phyloP scores from a whole-genome alignment of 306 rosid species.

The Vigna nakashimae region DNA sequence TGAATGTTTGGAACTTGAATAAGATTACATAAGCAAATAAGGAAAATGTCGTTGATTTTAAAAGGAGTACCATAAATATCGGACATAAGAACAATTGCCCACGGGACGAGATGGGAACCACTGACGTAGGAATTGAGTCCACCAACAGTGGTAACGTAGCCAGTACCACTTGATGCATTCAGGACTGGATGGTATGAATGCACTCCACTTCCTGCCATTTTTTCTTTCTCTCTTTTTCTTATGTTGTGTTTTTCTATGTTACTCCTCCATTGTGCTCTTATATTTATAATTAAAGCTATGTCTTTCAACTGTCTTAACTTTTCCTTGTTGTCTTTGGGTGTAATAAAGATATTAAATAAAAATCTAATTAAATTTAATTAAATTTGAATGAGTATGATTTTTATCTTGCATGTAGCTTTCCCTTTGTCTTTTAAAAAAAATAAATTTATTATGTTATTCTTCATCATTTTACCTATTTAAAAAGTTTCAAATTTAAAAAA shows the following conservation, averaged over 20 bases:
- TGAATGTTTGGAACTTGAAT: no score
- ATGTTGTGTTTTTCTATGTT: not conserved
- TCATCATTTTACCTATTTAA: no score
- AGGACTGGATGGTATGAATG: conserved; percentile 63
- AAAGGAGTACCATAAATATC: conserved; percentile 58
- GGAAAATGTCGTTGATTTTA: no score
- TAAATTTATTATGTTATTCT: no score
- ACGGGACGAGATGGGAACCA: conserved; percentile 53
- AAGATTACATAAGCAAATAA: not conserved
- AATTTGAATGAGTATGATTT: no score
- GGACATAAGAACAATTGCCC: conserved; percentile 52
- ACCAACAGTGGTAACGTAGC: conserved; percentile 56
- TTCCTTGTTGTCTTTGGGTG: no score
- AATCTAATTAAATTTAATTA: no score
- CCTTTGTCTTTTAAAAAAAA: no score
- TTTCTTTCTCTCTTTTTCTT: not conserved
- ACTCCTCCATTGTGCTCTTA: not conserved
- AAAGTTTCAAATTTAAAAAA: no score
- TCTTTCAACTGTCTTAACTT: not conserved
- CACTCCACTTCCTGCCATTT: conserved; percentile 59
- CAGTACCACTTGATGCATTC: conserved; percentile 55
- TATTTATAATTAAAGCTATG: not conserved
- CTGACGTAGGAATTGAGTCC: conserved; percentile 58
- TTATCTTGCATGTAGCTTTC: no score
- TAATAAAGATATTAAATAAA: no score